Conservation (phyloP, 2,329 filamentous ascomycete species). For the Paecilomyces niveus region DNA sequence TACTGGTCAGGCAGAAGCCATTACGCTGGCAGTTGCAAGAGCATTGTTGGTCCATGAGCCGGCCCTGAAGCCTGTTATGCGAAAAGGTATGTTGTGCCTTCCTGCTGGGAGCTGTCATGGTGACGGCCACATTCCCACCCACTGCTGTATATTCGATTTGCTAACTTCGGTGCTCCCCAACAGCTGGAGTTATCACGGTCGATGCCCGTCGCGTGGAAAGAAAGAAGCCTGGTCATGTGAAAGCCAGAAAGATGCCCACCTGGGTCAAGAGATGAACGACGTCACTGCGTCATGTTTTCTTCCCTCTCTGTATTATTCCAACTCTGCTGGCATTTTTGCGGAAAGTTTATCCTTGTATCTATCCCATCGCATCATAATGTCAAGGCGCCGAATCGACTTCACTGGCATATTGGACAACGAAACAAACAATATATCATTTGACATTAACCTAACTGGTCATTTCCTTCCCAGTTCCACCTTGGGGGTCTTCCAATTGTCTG, state of each 20-base stretch:
- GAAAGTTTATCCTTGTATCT: slow-evolving; percentile 12
- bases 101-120: background rate
- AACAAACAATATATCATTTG: background rate
- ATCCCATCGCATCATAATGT: slow-evolving; percentile 6
- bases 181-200: slow-evolving; percentile 87
- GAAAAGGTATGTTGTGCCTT: slow-evolving; percentile 64
- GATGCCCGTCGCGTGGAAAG: slow-evolving; percentile 90
- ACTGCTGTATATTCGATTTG: background rate
- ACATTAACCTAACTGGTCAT: background rate
- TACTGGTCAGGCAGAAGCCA: slow-evolving; percentile 91
- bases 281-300: background rate
- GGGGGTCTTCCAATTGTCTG: too few species aligned
- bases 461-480: background rate
- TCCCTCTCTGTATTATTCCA: slow-evolving; percentile 14
- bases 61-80: slow-evolving; percentile 74
- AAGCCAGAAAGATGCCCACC: slow-evolving; percentile 94
- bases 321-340: slow-evolving; percentile 8
- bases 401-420: background rate
- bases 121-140: background rate
- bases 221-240: slow-evolving; percentile 94
- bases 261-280: slow-evolving; percentile 76
- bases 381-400: background rate
- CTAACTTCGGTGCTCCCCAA: slow-evolving; percentile 15
- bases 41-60: slow-evolving; percentile 88
- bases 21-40: slow-evolving; percentile 83